Evolutionary conservation across 73 alveolate genomes (phyloP), one percentile per base, ranked within the genome.

Genomic region (Paramecium sexaurelia): DNA sequence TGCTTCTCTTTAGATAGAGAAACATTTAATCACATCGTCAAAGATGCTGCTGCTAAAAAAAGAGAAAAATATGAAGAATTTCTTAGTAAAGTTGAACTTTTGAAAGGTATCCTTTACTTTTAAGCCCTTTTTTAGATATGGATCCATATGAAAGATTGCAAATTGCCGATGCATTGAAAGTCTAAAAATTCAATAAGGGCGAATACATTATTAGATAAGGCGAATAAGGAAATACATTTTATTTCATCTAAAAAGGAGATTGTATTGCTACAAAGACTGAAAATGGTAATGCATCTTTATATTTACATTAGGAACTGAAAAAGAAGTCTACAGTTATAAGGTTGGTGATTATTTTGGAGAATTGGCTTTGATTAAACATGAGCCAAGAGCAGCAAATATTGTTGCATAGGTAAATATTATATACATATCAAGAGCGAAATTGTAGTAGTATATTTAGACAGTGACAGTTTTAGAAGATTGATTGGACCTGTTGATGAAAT

Each of bases 141-240:
- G 99, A 98, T 73, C 97, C 98, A 15, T 98, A 98, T 93, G 99
- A 98, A 95, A 97, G 99, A 90, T 95, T 96, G 84, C 96, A 98
- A 94, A 92, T 98, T 15, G 96, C 99, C 0, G 99, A 98, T 93
- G 99, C 99, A 43, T 91, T 98, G 71, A 97, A 97, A 93, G 95
- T 98, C 29, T 96, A 96, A 51, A 86, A 91, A 9, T 97, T 90
- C 95, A 85, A 93, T 75, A 92, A 94, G 35, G 98, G 95, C 1
- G 99, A 97, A 45, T 93, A 84, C 51, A 93, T 98, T n/a, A 97
- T 98, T 83, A 95, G 92, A 90, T 96, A 97, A 92, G 99, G 99
- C 15, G 99, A 97, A 40, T 55, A 57, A 75, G 99, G 99, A 26
- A 97, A 97, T 94, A 96, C 95, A n/a, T 99, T 99, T 96, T 99